A percentile compares a stretch with the other conserved stretches of the same genome.
These are phyloP conservation scores for Eucalyptus globulus DNA, from an alignment of 345 rosid species.

Conservation along the genomic window DNA sequence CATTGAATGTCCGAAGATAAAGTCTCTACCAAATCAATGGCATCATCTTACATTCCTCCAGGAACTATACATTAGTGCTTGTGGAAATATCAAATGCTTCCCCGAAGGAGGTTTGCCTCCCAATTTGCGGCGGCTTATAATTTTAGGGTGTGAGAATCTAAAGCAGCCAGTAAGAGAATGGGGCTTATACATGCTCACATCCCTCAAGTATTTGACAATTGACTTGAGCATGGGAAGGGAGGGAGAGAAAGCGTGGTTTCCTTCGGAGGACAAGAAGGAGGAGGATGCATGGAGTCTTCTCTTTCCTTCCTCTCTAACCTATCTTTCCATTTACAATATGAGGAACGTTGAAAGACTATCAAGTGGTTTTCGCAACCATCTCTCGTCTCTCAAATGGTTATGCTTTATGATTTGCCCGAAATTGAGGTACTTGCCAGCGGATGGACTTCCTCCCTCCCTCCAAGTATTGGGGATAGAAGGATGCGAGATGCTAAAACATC, in stretches of 20 bases:
- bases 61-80: accelerated
- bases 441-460: background rate
- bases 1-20: background rate
- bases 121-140: background rate
- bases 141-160: background rate
- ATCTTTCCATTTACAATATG: accelerated
- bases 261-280: background rate
- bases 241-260: background rate
- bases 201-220: accelerated
- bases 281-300: background rate
- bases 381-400: background rate
- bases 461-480: accelerated
- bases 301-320: background rate
- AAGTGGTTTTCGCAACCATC: background rate
- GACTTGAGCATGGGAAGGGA: background rate
- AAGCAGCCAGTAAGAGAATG: background rate
- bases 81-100: background rate
- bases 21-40: background rate
- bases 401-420: background rate
- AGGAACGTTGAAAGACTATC: background rate
- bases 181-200: background rate
- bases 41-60: background rate
- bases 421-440: background rate
- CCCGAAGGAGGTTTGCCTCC: background rate
- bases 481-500: background rate